phyloP scores from a whole-genome alignment of 2,329 filamentous ascomycete species.

The Fusarium dimerum region DNA sequence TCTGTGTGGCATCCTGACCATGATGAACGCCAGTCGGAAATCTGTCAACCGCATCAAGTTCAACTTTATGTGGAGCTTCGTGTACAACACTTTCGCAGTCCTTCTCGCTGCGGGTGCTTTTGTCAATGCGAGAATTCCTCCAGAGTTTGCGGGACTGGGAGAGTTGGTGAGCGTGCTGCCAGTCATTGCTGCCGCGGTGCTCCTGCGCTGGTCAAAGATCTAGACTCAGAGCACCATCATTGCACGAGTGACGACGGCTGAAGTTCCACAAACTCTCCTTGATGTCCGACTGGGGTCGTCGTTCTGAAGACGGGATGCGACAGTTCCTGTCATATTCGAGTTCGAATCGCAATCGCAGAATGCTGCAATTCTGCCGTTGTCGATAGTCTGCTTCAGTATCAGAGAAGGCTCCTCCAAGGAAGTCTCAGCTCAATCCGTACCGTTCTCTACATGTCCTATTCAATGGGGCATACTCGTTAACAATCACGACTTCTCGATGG shows the following conservation, averaged over 20 bases:
- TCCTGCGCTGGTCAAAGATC: constrained; percentile 29
- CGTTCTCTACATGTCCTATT: constrained; percentile 7
- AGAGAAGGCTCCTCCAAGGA: constrained; percentile 2
- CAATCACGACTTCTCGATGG: constrained; percentile 2
- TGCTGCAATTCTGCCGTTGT: constrained; percentile 15
- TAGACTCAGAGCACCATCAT: constrained; percentile 3
- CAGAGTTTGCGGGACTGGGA: constrained; percentile 67
- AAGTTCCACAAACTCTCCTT: constrained; percentile 7
- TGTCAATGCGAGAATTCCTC: constrained; percentile 53
- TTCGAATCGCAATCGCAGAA: constrained; percentile 5
- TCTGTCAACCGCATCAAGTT: constrained; percentile 55
- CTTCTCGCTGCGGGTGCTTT: constrained; percentile 68
- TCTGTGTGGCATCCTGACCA: constrained; percentile 56
- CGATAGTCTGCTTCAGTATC: constrained; percentile 2
- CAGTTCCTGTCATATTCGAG: not conserved
- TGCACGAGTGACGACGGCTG: not conserved
- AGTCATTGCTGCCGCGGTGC: constrained; percentile 49
- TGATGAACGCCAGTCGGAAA: constrained; percentile 55
- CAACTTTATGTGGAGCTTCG: constrained; percentile 70
- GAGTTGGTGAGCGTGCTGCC: constrained; percentile 75
- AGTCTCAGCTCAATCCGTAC: constrained; percentile 5
- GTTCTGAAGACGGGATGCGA: not conserved
- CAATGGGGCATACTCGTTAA: not conserved
- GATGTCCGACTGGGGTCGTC: not conserved
- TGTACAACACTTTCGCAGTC: constrained; percentile 72